Conservation (phyloP, 163 green algal species). For the Scenedesmus sp. region DNA sequence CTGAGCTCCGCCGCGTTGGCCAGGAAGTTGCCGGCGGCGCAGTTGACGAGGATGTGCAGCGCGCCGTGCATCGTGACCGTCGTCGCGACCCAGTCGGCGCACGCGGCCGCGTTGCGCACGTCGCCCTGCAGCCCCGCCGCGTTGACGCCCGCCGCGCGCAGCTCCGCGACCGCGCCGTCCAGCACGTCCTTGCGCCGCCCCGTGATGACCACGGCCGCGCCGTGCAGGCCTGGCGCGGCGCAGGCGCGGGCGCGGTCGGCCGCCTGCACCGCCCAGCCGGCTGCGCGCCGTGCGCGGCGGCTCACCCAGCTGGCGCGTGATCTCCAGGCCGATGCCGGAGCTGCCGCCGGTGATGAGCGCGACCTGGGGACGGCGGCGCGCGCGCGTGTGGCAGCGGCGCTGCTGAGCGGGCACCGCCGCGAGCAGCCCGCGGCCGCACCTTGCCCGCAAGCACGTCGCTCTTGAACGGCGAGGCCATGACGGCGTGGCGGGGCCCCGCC, state of each 20-base stretch:
- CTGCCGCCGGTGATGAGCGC: slow-evolving; percentile 90
- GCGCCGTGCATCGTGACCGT: slow-evolving; percentile 55
- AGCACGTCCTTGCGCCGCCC: slow-evolving; percentile 85
- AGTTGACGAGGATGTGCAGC: slow-evolving; percentile 96
- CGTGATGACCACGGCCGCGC: slow-evolving; percentile 84
- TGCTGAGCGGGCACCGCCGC: slow-evolving; percentile 42
- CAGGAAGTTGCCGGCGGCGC: slow-evolving; percentile 97
- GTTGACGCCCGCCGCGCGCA: slow-evolving; percentile 71
- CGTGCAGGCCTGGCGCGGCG: slow-evolving; percentile 84
- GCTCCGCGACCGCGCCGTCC: slow-evolving; percentile 63
- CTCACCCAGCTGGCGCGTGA: slow-evolving; percentile 88
- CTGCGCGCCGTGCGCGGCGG: background rate
- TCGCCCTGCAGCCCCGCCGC: slow-evolving; percentile 80
- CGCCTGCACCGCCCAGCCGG: background rate
- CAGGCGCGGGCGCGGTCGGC: background rate
- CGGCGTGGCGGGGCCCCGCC: no score
- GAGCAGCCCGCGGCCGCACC: slow-evolving; percentile 40
- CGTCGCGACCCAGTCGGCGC: slow-evolving; percentile 65
- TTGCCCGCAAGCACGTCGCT: slow-evolving; percentile 52
- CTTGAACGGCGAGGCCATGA: slow-evolving; percentile 66
- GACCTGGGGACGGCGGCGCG: slow-evolving; percentile 56
- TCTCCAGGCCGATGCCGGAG: slow-evolving; percentile 94
- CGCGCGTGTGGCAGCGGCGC: slow-evolving; percentile 7
- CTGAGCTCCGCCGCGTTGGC: slow-evolving; percentile 83
- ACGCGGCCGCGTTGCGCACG: slow-evolving; percentile 81